Evolutionary conservation across 768 basidiomycete species (phyloP), one percentile per base, ranked within the genome.

Genomic region (Mycena haematopus): DNA sequence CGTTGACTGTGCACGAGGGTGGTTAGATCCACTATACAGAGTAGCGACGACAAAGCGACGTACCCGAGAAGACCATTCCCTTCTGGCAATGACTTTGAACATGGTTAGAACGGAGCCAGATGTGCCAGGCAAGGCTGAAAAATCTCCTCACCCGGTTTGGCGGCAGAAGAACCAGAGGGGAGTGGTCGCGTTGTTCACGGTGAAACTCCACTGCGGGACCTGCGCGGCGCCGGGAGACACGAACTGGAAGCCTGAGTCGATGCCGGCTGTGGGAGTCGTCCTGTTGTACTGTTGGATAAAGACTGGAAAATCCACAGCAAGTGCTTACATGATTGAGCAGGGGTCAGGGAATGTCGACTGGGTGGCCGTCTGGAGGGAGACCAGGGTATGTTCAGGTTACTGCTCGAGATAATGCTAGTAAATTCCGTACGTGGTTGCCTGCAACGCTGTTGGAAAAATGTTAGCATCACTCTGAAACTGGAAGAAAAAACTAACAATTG

Each of bases 151-250:
- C 58, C 53, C 56, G 3, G 71, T 70, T 62, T 80, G 79, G 21
- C 69, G 69, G 64, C 80, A 81, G 76, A 77, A 80, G 77, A 82
- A 81, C 81, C 81, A 83, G 40, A 82, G 70, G 14, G 82, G 79
- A 1, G 74, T 63, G 19, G 70, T 65, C 42, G 70, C 74, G 69
- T 79, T 75, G 61, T 71, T 73, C 56, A 81, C 55, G 50, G 74
- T 79, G 72, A 82, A 73, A 57, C 68, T 77, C 72, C 72, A 81
- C 56, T 76, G 65, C 15, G 76, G 75, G 71, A 79, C 68, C 51
- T 52, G 13, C 1, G 68, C 59, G n/a, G 77, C 71, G 29, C 69
- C 61, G 59, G 68, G 67, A 7, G 73, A 58, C 19, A 71, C 67
- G 45, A 72, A 68, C 62, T 73, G 71, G 75, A 75, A 81, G 58